Conservation (phyloP, 495 filamentous ascomycete genomes). For the Venustampulla echinocandica region DNA sequence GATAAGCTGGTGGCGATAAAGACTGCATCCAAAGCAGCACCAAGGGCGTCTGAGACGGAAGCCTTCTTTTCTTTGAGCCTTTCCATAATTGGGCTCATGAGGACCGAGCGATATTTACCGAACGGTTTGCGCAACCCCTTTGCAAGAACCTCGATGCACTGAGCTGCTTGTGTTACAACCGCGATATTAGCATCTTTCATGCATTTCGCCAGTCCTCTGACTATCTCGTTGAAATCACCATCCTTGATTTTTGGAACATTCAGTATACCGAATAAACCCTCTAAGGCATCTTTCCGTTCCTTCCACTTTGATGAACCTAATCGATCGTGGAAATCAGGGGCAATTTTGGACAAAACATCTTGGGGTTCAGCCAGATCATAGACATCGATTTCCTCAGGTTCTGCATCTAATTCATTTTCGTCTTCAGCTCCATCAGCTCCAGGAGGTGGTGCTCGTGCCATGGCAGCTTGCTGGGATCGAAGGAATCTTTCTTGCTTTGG, state of each 20-base stretch:
- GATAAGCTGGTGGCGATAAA: constrained; percentile 69
- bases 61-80: constrained; percentile 96
- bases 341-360: constrained; percentile 77
- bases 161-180: constrained; percentile 86
- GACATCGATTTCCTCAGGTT: constrained; percentile 62
- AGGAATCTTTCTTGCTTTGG: constrained; percentile 91
- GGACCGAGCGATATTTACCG: constrained; percentile 65
- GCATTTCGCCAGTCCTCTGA: constrained; percentile 73
- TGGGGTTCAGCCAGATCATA: constrained; percentile 89
- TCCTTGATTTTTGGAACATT: constrained; percentile 93
- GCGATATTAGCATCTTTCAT: constrained; percentile 99
- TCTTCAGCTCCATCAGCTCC: constrained; percentile 46
- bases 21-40: constrained; percentile 76
- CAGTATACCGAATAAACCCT: constrained; percentile 64
- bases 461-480: constrained; percentile 77
- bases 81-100: constrained; percentile 85
- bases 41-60: constrained; percentile 76
- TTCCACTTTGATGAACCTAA: constrained; percentile 94
- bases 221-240: constrained; percentile 75
- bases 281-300: constrained; percentile 89
- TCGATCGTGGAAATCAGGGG: constrained; percentile 71
- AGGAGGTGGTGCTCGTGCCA: constrained; percentile 54
- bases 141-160: constrained; percentile 87
- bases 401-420: constrained; percentile 60
- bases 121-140: constrained; percentile 77